These are phyloP conservation scores for Russula emetica DNA, from an alignment of 768 basidiomycete species.

Conservation along the genomic window DNA sequence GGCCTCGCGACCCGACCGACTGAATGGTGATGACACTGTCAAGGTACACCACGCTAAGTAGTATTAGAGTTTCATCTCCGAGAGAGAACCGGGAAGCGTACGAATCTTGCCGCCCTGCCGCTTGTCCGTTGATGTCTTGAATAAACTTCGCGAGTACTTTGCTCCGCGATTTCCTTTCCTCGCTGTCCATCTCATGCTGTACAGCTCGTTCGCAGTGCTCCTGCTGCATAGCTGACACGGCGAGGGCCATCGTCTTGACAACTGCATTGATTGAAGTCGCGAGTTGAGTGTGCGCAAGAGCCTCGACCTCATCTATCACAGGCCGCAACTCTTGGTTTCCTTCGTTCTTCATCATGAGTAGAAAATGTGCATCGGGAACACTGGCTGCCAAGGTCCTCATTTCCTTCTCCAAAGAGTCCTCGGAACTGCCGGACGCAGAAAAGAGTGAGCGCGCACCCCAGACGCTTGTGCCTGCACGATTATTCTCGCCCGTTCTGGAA, in stretches of 20 bases:
- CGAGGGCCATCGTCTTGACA: constrained; percentile 5
- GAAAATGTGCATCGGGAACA: constrained; percentile 15
- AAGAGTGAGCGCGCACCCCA: background rate
- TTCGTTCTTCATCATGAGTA: constrained; percentile 11
- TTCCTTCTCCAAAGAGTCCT: constrained; percentile 9
- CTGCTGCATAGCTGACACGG: constrained; percentile 18
- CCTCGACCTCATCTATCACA: constrained; percentile 1
- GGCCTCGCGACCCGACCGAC: background rate
- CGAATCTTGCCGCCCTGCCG: background rate
- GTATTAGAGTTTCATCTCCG: background rate
- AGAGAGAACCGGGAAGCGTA: background rate
- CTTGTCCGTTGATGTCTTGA: constrained; percentile 11
- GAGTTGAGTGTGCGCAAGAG: constrained; percentile 10
- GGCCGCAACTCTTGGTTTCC: background rate
- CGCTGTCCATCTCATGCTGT: constrained; percentile 6
- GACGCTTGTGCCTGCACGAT: background rate
- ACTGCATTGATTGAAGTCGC: background rate
- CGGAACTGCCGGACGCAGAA: background rate
- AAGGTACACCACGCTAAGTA: background rate
- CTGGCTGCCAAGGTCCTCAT: constrained; percentile 6
- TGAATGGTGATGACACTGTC: background rate
- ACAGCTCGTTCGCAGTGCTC: constrained; percentile 13
- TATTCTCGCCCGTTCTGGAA: background rate
- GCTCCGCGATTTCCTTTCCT: background rate
- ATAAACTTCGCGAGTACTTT: constrained; percentile 6